These are phyloP conservation scores for Trichoderma cornu-damae DNA, from an alignment of 2,329 filamentous ascomycete species.

Conservation along the genomic window DNA sequence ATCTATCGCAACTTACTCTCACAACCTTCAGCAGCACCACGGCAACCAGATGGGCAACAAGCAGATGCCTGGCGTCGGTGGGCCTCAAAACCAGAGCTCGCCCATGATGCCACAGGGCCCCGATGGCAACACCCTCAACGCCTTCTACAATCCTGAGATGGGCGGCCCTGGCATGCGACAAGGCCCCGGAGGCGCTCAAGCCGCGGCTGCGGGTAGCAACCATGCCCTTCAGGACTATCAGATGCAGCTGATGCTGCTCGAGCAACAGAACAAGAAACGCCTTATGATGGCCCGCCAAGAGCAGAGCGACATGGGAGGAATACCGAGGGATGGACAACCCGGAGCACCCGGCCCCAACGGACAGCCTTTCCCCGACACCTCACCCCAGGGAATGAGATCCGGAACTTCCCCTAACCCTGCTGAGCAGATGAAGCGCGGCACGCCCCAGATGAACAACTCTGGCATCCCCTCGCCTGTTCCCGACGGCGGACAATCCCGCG, in stretches of 20 bases:
- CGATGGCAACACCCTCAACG: constrained; percentile 53
- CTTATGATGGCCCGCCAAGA: constrained; percentile 78
- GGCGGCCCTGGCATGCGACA: constrained; percentile 54
- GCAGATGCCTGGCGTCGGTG: constrained; percentile 66
- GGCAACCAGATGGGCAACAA: constrained; percentile 72
- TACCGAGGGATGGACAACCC: constrained; percentile 48
- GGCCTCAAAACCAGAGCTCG: constrained; percentile 71
- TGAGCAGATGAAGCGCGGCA: constrained; percentile 74
- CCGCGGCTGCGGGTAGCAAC: constrained; percentile 51
- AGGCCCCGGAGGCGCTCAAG: constrained; percentile 33
- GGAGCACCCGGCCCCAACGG: constrained; percentile 54
- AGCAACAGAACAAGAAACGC: constrained; percentile 83
- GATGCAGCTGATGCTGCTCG: constrained; percentile 82
- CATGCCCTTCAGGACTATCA: constrained; percentile 83
- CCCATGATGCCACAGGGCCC: constrained; percentile 74
- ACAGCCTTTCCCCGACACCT: constrained; percentile 63
- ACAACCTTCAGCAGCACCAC: constrained; percentile 77
- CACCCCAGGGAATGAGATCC: constrained; percentile 61
- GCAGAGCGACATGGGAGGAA: constrained; percentile 57
- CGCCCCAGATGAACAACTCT: constrained; percentile 65
- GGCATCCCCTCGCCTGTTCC: constrained; percentile 67
- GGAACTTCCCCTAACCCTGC: constrained; percentile 71
- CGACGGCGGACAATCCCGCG: constrained; percentile 61
- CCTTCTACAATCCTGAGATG: constrained; percentile 63
- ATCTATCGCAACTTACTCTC: constrained; percentile 81